A percentile compares a stretch with the other conserved stretches of the same genome.
Evolutionary conservation across 2,329 filamentous ascomycete species (phyloP).

Genomic region (Thermothelomyces thermophilus): DNA sequence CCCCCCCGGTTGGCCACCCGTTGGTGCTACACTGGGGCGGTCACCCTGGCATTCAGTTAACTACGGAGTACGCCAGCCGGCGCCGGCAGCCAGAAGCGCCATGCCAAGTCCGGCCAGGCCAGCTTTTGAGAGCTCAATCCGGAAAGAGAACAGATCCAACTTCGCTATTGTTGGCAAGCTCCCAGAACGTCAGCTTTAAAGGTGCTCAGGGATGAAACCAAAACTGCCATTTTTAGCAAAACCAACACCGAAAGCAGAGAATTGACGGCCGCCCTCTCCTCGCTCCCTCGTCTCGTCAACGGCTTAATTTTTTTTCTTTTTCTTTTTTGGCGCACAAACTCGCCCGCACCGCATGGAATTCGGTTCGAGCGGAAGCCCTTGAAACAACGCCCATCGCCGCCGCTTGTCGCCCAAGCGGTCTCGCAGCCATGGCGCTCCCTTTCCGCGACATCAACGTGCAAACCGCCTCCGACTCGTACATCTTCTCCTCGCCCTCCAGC

Average conservation of each 20-base stretch:
- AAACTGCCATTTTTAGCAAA: neutral
- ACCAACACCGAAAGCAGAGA: neutral
- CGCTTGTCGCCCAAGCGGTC: neutral
- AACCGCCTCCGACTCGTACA: slow-evolving; percentile 84
- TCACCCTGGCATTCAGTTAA: neutral
- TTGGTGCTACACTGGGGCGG: no score
- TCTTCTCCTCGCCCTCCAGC: slow-evolving; percentile 92
- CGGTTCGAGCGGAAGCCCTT: neutral
- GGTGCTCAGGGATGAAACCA: neutral
- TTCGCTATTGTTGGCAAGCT: slow-evolving; percentile 11
- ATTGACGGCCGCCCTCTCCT: neutral
- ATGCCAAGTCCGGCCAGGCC: neutral
- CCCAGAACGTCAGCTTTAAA: slow-evolving; percentile 7
- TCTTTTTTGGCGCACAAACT: no score
- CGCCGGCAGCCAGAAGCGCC: slow-evolving; percentile 1
- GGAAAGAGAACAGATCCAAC: slow-evolving; percentile 5
- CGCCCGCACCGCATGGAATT: neutral
- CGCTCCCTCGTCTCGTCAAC: no score
- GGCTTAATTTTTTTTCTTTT: neutral
- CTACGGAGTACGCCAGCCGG: slow-evolving; percentile 9
- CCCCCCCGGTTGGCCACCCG: neutral
- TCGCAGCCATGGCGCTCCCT: slow-evolving; percentile 45
- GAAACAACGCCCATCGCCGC: neutral
- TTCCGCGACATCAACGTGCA: slow-evolving; percentile 98
- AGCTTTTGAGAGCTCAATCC: neutral